These are phyloP conservation scores for Kokia cookei DNA, from an alignment of 441 rosid genomes.

Conservation along the genomic window DNA sequence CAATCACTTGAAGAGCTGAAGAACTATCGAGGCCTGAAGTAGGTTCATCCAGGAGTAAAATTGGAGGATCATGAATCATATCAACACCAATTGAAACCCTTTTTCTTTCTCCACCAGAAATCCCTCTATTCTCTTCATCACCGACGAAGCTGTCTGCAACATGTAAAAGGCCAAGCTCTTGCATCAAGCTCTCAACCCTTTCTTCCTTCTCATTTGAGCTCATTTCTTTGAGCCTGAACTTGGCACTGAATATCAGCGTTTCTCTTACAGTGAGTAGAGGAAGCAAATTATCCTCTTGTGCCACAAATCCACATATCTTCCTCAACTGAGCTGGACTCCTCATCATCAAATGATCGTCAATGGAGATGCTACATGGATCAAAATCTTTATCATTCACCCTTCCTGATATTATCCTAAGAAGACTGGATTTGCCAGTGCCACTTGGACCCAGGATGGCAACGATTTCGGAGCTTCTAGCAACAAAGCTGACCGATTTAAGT, in stretches of 20 bases:
- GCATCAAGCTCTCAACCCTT: conserved; percentile 45
- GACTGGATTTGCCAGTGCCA: conserved; percentile 64
- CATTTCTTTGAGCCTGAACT: conserved; percentile 42
- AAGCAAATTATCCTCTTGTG: conserved; percentile 55
- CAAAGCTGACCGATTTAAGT: conserved; percentile 55
- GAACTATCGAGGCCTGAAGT: conserved; percentile 67
- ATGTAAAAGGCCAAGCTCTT: conserved; percentile 49
- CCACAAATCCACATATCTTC: conserved; percentile 54
- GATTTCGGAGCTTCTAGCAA: conserved; percentile 44
- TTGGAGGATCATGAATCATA: conserved; percentile 56
- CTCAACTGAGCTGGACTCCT: conserved; percentile 39
- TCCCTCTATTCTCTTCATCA: conserved; percentile 64
- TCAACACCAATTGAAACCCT: conserved; percentile 65
- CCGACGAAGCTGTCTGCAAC: conserved; percentile 50
- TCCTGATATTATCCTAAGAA: conserved; percentile 50
- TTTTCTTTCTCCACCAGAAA: conserved; percentile 60
- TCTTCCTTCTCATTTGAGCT: conserved; percentile 32
- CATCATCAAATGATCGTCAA: conserved; percentile 23
- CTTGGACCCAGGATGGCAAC: conserved; percentile 63
- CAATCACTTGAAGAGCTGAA: conserved; percentile 61
- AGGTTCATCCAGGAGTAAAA: conserved; percentile 61
- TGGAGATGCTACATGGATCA: conserved; percentile 32
- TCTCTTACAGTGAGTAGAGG: conserved; percentile 63
- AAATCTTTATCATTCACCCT: conserved; percentile 40
- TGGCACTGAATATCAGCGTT: conserved; percentile 56